Evolutionary conservation across 140 eudicot genomes (phyloP).

Genomic region (Eryngium alpinum): DNA sequence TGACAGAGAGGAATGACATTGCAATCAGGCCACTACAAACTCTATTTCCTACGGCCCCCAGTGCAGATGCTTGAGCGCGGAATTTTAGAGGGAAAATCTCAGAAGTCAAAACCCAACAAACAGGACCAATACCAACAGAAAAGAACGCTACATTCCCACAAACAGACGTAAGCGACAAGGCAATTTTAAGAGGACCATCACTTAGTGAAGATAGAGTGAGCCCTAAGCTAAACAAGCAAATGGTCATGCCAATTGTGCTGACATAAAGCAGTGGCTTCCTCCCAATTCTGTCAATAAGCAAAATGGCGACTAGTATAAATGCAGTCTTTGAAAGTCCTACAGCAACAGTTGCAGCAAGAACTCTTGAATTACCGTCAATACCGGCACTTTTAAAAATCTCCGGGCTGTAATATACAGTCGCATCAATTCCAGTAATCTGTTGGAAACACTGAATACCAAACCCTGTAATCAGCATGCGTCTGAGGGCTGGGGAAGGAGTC

Average conservation of each 20-base stretch:
- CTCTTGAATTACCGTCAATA: constrained; percentile 41
- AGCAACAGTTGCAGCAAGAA: constrained; percentile 74
- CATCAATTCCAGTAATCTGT: constrained; percentile 84
- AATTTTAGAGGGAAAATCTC: constrained; percentile 79
- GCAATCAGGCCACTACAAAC: constrained; percentile 82
- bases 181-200: constrained; percentile 45
- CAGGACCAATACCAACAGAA: constrained; percentile 86
- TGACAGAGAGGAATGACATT: constrained; percentile 80
- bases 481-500: constrained; percentile 57
- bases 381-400: constrained; percentile 68
- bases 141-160: constrained; percentile 94
- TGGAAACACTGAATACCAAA: constrained; percentile 81
- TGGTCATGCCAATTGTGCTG: constrained; percentile 81
- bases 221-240: constrained; percentile 48
- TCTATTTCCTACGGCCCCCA: constrained; percentile 81
- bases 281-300: constrained; percentile 64
- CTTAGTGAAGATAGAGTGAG: constrained; percentile 40
- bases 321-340: constrained; percentile 69
- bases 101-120: constrained; percentile 88
- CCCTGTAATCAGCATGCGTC: constrained; percentile 66
- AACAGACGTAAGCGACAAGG: constrained; percentile 46
- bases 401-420: constrained; percentile 79
- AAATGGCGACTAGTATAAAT: constrained; percentile 51
- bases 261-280: constrained; percentile 67
- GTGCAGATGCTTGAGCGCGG: constrained; percentile 85